These are phyloP conservation scores for Colletotrichum filicis DNA, from an alignment of 2,329 filamentous ascomycete genomes.

Conservation along the genomic window DNA sequence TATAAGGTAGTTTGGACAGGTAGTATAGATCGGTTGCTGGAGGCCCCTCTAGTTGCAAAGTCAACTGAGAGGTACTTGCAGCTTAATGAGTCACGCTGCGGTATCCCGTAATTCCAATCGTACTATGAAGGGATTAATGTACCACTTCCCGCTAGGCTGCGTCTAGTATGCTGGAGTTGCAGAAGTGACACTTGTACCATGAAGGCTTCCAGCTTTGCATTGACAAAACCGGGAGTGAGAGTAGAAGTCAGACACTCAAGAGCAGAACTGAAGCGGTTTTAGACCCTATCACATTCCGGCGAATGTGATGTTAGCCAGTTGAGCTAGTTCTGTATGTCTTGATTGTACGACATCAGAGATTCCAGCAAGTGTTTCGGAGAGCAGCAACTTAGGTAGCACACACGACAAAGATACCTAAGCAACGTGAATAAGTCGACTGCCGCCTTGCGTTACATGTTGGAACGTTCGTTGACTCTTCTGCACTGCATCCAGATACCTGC, in stretches of 20 bases:
- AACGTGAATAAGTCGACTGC: too few relatives aligned
- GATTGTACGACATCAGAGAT: neutral
- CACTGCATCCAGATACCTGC: too few relatives aligned
- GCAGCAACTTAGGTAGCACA: too few relatives aligned
- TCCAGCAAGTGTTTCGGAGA: neutral
- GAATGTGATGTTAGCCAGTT: neutral
- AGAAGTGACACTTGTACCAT: too few relatives aligned
- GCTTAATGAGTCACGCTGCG: neutral
- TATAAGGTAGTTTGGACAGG: neutral
- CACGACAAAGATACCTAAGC: too few relatives aligned
- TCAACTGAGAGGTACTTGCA: neutral
- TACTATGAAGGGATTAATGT: neutral
- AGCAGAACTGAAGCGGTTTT: neutral
- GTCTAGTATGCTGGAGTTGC: neutral
- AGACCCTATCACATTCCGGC: neutral
- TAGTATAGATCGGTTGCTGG: neutral
- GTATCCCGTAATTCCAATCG: neutral
- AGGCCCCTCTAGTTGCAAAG: neutral
- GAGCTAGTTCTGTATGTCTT: neutral
- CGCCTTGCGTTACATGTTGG: too few relatives aligned
- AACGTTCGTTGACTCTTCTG: too few relatives aligned
- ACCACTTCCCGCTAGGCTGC: neutral
- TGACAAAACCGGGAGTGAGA: neutral
- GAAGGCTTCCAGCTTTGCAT: neutral
- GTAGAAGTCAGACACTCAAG: neutral